Conservation (phyloP, 1,139 yeast species). For the Saccharomyces hybrid region DNA sequence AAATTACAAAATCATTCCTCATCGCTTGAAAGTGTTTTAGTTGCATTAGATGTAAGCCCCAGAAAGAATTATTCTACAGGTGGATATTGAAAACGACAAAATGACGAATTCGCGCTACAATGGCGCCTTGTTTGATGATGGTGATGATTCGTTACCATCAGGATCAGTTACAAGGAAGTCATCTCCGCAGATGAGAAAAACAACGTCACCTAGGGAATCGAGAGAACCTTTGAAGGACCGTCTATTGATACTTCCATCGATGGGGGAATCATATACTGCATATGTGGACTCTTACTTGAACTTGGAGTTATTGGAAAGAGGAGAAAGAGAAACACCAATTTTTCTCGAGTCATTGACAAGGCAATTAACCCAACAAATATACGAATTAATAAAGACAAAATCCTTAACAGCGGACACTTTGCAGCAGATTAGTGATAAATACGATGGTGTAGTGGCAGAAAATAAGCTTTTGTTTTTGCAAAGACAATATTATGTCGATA, state of each 20-base stretch:
- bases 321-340: conserved; percentile 20
- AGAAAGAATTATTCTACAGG: background rate
- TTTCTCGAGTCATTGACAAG: conserved; percentile 23
- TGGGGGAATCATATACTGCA: conserved; percentile 15
- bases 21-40: background rate
- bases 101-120: background rate
- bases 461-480: conserved; percentile 19
- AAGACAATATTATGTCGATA: conserved; percentile 22
- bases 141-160: background rate
- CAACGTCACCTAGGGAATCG: background rate
- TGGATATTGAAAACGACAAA: background rate
- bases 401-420: conserved; percentile 19
- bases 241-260: conserved; percentile 11
- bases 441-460: conserved; percentile 16
- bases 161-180: background rate
- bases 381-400: conserved; percentile 20
- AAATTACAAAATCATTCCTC: background rate
- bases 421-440: conserved; percentile 16
- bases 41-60: background rate
- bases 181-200: background rate
- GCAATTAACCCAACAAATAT: conserved; percentile 24
- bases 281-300: conserved; percentile 14
- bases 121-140: background rate
- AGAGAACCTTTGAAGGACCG: background rate
- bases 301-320: conserved; percentile 18